These are phyloP conservation scores for Cystoisospora suis DNA, from an alignment of 169 alveolate species.

Conservation along the genomic window DNA sequence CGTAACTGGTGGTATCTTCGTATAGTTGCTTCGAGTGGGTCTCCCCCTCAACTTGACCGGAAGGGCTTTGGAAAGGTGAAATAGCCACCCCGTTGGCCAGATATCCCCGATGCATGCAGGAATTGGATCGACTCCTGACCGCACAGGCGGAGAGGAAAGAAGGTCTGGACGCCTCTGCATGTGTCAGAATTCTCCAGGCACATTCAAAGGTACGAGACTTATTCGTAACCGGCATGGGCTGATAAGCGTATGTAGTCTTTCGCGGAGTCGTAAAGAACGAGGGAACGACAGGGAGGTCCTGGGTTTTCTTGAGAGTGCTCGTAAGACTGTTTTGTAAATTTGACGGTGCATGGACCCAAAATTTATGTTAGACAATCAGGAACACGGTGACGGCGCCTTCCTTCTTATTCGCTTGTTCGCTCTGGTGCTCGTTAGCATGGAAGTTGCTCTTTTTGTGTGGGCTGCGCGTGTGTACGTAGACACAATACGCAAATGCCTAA, in stretches of 20 bases:
- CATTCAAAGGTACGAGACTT: slow-evolving; percentile 1
- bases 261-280: not conserved
- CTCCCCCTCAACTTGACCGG: not conserved
- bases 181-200: not conserved
- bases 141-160: not conserved
- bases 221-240: not conserved
- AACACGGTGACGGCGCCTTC: too few relatives aligned
- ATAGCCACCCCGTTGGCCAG: not conserved
- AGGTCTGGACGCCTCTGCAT: not conserved
- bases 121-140: not conserved
- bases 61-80: not conserved
- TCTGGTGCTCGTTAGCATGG: too few relatives aligned
- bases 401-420: too few relatives aligned
- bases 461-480: too few relatives aligned
- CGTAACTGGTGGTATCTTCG: too few relatives aligned
- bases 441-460: too few relatives aligned
- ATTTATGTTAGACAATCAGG: too few relatives aligned
- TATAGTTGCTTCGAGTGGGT: too few relatives aligned
- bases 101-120: not conserved
- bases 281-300: not conserved
- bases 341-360: not conserved
- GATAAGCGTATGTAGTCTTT: not conserved
- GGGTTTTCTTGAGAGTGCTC: not conserved
- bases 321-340: not conserved
- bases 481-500: too few relatives aligned